phyloP scores from a whole-genome alignment of 306 rosid species.

The Heteromeles arbutifolia region DNA sequence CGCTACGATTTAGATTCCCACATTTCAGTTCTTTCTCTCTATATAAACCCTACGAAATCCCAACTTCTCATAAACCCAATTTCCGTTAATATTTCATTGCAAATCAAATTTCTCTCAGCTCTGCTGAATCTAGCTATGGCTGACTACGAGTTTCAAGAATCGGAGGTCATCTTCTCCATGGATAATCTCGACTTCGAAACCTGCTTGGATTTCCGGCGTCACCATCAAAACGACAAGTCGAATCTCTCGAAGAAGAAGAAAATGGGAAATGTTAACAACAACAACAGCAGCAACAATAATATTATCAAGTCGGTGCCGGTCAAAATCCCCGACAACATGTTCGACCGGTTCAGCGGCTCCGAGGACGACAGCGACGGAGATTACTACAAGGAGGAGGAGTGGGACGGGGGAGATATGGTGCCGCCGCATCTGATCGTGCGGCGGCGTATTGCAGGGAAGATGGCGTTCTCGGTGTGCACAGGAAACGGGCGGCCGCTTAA shows the following conservation, averaged over 20 bases:
- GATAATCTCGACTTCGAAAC: slow-evolving; percentile 6
- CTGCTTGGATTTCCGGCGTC: not conserved
- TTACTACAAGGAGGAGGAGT: slow-evolving; percentile 22
- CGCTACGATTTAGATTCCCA: slow-evolving; percentile 30
- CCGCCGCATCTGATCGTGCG: slow-evolving; percentile 77
- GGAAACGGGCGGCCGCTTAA: slow-evolving; percentile 87
- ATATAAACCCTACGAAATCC: slow-evolving; percentile 12
- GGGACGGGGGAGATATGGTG: slow-evolving; percentile 37
- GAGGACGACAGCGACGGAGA: slow-evolving; percentile 30
- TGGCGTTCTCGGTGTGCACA: slow-evolving; percentile 62
- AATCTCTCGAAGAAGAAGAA: slow-evolving; percentile 8
- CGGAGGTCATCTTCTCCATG: slow-evolving; percentile 57
- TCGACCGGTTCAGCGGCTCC: not conserved
- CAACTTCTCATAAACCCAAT: not conserved
- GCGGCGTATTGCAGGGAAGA: slow-evolving; percentile 54
- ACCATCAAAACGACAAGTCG: not conserved
- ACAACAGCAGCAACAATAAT: not conserved
- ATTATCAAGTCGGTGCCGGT: slow-evolving; percentile 40
- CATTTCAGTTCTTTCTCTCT: slow-evolving; percentile 4
- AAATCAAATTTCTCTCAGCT: not conserved
- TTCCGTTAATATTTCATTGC: not conserved
- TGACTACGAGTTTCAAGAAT: slow-evolving; percentile 50
- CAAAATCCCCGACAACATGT: slow-evolving; percentile 36
- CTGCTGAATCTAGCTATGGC: slow-evolving; percentile 22
- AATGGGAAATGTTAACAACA: not conserved